These are phyloP conservation scores for Dissophora globulifera DNA, from an alignment of 192 early-diverging fungal species.

Conservation along the genomic window DNA sequence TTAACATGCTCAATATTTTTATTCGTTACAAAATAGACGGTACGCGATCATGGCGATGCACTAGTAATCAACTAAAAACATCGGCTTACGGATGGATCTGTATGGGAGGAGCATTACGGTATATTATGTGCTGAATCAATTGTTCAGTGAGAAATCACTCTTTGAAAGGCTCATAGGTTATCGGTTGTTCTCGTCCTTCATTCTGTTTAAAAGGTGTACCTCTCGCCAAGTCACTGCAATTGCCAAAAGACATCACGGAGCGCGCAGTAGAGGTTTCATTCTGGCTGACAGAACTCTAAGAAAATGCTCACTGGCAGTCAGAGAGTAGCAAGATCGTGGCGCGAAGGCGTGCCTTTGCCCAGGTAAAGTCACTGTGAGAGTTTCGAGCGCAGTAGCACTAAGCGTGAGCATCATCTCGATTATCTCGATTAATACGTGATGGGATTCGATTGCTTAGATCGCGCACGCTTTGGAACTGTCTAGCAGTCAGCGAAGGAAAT, in stretches of 20 bases:
- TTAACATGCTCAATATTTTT: background rate
- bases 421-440: background rate
- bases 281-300: constrained; percentile 36
- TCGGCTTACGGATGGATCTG: constrained; percentile 56
- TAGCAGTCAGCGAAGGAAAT: background rate
- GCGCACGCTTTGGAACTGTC: constrained; percentile 18
- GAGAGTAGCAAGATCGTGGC: constrained; percentile 28
- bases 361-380: constrained; percentile 4
- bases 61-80: constrained; percentile 57
- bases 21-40: background rate
- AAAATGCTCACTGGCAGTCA: constrained; percentile 10
- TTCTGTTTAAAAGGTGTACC: constrained; percentile 50
- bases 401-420: background rate
- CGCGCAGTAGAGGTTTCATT: constrained; percentile 50
- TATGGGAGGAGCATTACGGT: constrained; percentile 61
- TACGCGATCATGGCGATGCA: constrained; percentile 8
- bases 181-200: no score
- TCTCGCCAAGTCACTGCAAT: constrained; percentile 54
- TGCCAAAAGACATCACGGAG: constrained; percentile 34
- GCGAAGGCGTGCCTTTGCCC: constrained; percentile 19
- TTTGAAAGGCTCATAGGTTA: background rate
- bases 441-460: background rate
- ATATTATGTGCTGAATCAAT: background rate
- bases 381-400: background rate
- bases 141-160: background rate